Evolutionary conservation across 306 rosid species (phyloP), one percentile per base, ranked within the genome.

Genomic region (Amphicarpaea edgeworthii): DNA sequence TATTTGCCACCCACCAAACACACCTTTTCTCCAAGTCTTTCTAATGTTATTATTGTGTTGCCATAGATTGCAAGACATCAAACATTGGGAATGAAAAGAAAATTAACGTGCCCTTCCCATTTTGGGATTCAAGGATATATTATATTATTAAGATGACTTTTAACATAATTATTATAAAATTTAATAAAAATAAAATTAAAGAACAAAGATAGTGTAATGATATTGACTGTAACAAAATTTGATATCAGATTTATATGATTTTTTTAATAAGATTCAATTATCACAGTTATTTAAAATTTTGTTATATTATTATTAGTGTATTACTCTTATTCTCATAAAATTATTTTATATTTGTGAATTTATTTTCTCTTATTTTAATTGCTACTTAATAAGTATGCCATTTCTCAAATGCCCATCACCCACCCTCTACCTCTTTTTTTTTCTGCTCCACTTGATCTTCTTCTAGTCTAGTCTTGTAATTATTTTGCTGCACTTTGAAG

Each of bases 1-100:
- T 82, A 68, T 78, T 77, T 70, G 66, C 79, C 74, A 73, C 80
- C 83, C 85, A 85, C 83, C 83, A 77, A 68, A 19, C 59, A 4
- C 50, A 23, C 47, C 49, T 50, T 62, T 62, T 54, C 42, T 20
- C 53, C 68, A 19, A 45, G 38, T 2, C 41, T 51, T 73, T 65
- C 63, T 54, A 57, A 57, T 26, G 70, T 58, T 77, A 66, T 72
- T 72, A 72, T 81, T 73, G 81, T 73, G 81, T 72, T 65, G 61
- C 84, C 79, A 9, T 11, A 80, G 8, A 10, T 5, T 47, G 68
- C 72, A 64, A 76, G 47, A 53, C 78, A 70, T 26, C 8, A 58
- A 75, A 54, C 28, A 54, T 43, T 51, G 15, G 71, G 9, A 12
- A 8, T 57, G 46, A 49, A 40, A 76, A n/a, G 41, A 57, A 47